A percentile compares a stretch with the other conserved stretches of the same genome.
These are phyloP conservation scores for Oryza meyeriana DNA, from an alignment of 176 grass and related monocot species.

Conservation along the genomic window DNA sequence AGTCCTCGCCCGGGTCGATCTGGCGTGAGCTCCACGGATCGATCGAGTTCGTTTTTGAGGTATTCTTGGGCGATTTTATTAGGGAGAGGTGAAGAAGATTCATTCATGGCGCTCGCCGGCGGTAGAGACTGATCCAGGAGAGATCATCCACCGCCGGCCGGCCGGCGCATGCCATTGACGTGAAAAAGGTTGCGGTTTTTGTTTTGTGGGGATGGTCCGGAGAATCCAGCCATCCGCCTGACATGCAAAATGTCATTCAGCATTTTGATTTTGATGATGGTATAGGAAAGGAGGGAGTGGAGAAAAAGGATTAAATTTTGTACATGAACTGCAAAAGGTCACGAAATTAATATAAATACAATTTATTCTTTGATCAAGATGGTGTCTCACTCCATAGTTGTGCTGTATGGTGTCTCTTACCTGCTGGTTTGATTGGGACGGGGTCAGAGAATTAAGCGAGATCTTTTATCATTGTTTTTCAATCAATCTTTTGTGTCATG, in stretches of 20 bases:
- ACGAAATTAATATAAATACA: background rate
- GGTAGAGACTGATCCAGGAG: constrained; percentile 45
- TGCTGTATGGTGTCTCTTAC: too few relatives aligned
- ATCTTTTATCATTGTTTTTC: too few relatives aligned
- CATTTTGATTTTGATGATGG: background rate
- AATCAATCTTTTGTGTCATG: too few relatives aligned
- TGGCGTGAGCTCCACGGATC: background rate
- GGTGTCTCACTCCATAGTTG: background rate
- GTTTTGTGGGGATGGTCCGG: constrained; percentile 17
- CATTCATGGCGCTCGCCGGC: background rate
- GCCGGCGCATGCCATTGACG: background rate
- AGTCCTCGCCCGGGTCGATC: background rate
- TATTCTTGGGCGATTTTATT: background rate
- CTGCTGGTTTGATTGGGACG: too few relatives aligned
- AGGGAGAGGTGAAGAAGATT: background rate
- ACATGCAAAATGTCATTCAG: background rate
- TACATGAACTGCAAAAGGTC: constrained; percentile 22
- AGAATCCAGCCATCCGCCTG: constrained; percentile 34
- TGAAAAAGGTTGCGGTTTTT: constrained; percentile 6
- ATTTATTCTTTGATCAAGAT: background rate
- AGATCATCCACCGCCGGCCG: constrained; percentile 47
- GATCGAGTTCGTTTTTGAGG: constrained; percentile 6
- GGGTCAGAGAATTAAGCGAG: too few relatives aligned
- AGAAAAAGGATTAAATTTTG: background rate
- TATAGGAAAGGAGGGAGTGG: background rate